A percentile compares a stretch with the other conserved stretches of the same genome.
phyloP scores from a whole-genome alignment of 768 basidiomycete genomes.

The Hygrophorus russula region DNA sequence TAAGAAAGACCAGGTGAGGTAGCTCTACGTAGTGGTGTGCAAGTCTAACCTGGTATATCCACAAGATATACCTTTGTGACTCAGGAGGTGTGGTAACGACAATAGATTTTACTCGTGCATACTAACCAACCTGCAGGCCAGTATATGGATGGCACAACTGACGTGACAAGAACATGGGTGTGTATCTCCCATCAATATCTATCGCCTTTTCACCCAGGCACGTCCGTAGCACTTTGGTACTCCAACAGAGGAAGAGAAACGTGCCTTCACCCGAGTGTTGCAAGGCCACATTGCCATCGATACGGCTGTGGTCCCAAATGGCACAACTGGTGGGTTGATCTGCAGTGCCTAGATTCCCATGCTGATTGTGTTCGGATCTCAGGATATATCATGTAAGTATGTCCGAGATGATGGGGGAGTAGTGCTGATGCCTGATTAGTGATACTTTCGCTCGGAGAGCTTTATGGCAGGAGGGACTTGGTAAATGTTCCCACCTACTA shows the following conservation, averaged over 20 bases:
- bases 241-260: slow-evolving; percentile 72
- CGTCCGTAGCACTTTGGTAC: slow-evolving; percentile 73
- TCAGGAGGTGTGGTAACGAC: slow-evolving; percentile 41
- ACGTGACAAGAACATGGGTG: slow-evolving; percentile 85
- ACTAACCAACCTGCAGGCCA: slow-evolving; percentile 38
- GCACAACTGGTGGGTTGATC: slow-evolving; percentile 54
- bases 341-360: slow-evolving; percentile 8
- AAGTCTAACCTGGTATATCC: neutral
- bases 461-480: slow-evolving; percentile 83
- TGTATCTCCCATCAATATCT: slow-evolving; percentile 8
- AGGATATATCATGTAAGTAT: slow-evolving; percentile 48
- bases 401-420: neutral
- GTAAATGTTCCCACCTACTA: slow-evolving; percentile 24
- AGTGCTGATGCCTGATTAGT: slow-evolving; percentile 22
- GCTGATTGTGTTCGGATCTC: neutral
- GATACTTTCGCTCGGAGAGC: slow-evolving; percentile 72
- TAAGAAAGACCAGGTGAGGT: slow-evolving; percentile 40
- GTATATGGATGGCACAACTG: slow-evolving; percentile 90
- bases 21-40: neutral
- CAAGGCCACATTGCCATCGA: slow-evolving; percentile 91
- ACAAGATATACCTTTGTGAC: slow-evolving; percentile 30
- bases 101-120: neutral
- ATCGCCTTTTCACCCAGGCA: neutral
- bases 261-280: slow-evolving; percentile 84
- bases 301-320: slow-evolving; percentile 68